Evolutionary conservation across 495 filamentous ascomycete species (phyloP).

Genomic region (Penicillium macrosclerotiorum): DNA sequence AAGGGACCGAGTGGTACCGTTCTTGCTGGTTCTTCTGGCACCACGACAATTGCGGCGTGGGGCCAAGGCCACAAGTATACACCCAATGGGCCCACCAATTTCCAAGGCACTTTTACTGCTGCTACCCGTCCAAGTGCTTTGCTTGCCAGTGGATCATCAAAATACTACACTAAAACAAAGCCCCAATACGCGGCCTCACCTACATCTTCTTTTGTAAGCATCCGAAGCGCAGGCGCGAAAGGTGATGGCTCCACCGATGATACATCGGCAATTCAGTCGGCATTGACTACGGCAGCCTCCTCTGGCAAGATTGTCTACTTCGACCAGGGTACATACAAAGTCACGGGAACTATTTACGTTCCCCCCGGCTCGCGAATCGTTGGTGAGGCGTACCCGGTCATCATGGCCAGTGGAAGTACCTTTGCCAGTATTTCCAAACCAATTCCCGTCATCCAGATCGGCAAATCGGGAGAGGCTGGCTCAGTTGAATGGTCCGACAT

Average conservation of each 20-base stretch:
- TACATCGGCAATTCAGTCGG: constrained; percentile 46
- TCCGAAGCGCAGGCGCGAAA: constrained; percentile 55
- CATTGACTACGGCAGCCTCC: constrained; percentile 37
- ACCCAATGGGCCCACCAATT: constrained; percentile 36
- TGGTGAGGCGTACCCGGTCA: constrained; percentile 60
- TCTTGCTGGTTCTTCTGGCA: constrained; percentile 56
- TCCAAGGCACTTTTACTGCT: constrained; percentile 40
- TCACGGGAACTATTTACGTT: constrained; percentile 46
- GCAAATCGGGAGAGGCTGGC: constrained; percentile 52
- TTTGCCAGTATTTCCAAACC: constrained; percentile 62
- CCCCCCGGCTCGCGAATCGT: constrained; percentile 44
- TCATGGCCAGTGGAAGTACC: constrained; percentile 58
- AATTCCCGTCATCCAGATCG: constrained; percentile 63
- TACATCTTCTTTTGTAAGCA: constrained; percentile 55
- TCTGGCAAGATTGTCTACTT: constrained; percentile 48
- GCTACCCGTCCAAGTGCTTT: constrained; percentile 37
- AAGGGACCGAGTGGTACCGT: constrained; percentile 50
- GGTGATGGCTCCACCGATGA: constrained; percentile 76
- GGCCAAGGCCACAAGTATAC: constrained; percentile 54
- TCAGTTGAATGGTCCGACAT: constrained; percentile 58
- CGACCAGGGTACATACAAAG: constrained; percentile 47
- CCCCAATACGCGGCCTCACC: constrained; percentile 54
- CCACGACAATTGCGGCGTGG: constrained; percentile 53
- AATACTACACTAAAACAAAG: constrained; percentile 51
- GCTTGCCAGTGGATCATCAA: constrained; percentile 33